These are phyloP conservation scores for Fraxinus greggii DNA, from an alignment of 305 asterid genomes.

Conservation along the genomic window DNA sequence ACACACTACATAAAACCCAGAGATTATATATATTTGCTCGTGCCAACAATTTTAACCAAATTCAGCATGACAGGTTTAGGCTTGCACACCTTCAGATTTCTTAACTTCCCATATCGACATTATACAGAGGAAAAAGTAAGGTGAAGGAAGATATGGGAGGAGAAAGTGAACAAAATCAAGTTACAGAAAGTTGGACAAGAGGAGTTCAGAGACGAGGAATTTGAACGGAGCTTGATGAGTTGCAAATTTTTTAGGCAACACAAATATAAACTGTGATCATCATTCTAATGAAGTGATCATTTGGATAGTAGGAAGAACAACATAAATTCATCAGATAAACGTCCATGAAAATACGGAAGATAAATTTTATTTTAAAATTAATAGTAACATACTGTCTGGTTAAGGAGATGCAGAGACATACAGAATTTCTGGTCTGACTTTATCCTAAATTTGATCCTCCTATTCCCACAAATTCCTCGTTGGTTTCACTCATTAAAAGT, in stretches of 20 bases:
- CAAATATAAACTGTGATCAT: background rate
- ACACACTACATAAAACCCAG: background rate
- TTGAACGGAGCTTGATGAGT: background rate
- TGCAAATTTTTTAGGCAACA: conserved; percentile 1
- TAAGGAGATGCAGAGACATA: background rate
- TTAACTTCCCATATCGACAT: background rate
- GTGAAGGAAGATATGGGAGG: conserved; percentile 2
- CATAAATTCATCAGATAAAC: background rate
- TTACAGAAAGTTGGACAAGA: background rate
- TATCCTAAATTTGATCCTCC: background rate
- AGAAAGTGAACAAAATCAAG: background rate
- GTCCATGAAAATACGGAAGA: background rate
- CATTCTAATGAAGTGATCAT: background rate
- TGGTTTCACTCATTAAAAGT: background rate
- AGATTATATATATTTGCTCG: background rate
- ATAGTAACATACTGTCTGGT: background rate
- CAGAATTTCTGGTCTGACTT: background rate
- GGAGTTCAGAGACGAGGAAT: background rate
- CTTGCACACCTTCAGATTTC: background rate
- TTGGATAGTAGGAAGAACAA: background rate
- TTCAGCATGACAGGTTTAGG: background rate
- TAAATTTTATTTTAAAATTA: background rate
- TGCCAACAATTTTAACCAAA: background rate
- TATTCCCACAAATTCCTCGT: background rate
- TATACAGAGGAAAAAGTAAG: background rate